Base-by-base conservation (phyloP, 108 stramenopile genomes). In the Pelagomonas calceolata region DNA sequence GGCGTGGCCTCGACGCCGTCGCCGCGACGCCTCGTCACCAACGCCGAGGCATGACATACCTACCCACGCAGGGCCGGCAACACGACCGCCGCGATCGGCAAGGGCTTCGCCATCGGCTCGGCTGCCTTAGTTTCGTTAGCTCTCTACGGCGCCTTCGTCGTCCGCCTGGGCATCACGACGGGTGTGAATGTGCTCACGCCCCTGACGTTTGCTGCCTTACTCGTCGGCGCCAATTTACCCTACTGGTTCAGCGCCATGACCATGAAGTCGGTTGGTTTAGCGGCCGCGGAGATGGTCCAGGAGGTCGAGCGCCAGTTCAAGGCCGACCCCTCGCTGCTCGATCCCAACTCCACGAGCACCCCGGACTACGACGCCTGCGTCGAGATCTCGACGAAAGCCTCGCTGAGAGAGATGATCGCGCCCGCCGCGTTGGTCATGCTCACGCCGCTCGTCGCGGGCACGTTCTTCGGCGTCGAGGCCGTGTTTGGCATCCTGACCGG, bases 61-160 rank as follows among this genome's bases (percentile, higher is more conserved):
- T n/a, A n/a, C n/a, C n/a, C n/a, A n/a, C n/a, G n/a, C n/a, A n/a
- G n/a, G n/a, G 94, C 94, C 33, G 97, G 97, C 63, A 98, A 98
- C 86, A 98, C 97, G 78, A 98, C 97, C 37, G 97, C 97, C 66
- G 97, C 97, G 60, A 95, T 95, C 72, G 97, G 97, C 83, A 98
- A 98, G 88, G 97, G 97, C 43, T 98, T 98, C 73, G 97, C 97
- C 51, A 98, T 98, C 75, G 97, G 97, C 66, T 95, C 94, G 39
- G 97, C 97, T 67, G 97, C 94, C n/a, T 90, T 98, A 75, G 95
- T 95, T 34, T 96, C 95, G 36, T 85, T 98, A 36, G 95, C 94
- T 64, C 88, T 98, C 30, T 95, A 95, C 75, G 95, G 93, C 46
- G 95, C 97, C 39, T 98, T 96, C 72, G 95, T 96, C 36, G 92